Base-by-base conservation (phyloP, 2,329 filamentous ascomycete species). In the Knufia fluminis region DNA sequence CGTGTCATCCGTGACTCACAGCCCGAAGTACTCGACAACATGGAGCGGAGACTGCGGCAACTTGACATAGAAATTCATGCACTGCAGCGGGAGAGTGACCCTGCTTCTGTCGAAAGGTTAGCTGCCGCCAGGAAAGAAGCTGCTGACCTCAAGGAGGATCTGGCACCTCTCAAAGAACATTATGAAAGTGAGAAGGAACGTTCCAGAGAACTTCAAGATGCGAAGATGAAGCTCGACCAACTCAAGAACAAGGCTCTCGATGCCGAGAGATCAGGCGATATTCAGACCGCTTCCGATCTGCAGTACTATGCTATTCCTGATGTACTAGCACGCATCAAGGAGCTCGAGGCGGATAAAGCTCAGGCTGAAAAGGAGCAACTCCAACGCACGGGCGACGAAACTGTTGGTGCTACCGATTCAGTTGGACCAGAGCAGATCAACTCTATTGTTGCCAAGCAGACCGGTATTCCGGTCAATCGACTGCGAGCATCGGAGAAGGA, bases 401-500 rank as follows among this genome's bases (percentile, higher is more conserved):
- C 79, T 50, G 64, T 86, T 20, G 83, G 97, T 66, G 78, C 97
- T 48, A 94, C 90, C 2, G 92, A 98, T 64, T 79, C 92, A 41
- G 92, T 98, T 57, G 92, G 92, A 4, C 89, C 90, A 9, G 92
- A 98, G 57, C 90, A 98, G 67, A 98, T 98, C 76, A 97, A 98
- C 66, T 91, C 97, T 64, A 98, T 98, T 54, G 92, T 98, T 47
- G 85, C 86, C 48, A 83, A 89, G 53, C 96, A 90, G 87, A 98
- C 92, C n/a, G 92, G 92, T 56, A 98, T 98, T 59, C 92, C 92
- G 1, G 88, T 98, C 52, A 97, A 89, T 3, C 79, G 91, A 54
- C 81, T 98, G 35, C 91, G 86, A 72, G 96, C 92, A 0, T 86
- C 89, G 0, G 92, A 98, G 71, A 97, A 95, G 71, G 92, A 98